Evolutionary conservation across 1,284 basidiomycete genomes (phyloP).

Genomic region (Athelia sp.): DNA sequence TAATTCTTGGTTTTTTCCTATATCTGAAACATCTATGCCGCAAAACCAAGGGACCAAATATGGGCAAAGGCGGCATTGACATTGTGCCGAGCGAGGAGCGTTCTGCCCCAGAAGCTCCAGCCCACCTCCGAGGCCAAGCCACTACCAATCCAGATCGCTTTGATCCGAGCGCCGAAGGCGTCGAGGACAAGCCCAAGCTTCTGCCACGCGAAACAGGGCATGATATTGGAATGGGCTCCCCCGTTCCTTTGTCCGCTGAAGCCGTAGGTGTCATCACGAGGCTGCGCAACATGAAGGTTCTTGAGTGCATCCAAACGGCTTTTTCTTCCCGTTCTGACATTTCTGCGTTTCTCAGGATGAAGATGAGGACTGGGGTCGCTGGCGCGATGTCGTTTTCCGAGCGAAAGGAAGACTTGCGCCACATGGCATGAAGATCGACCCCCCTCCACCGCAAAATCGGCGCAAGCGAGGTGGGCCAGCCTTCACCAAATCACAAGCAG

Average conservation of each 20-base stretch:
- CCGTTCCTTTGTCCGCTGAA: conserved; percentile 79
- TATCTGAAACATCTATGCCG: conserved; percentile 3
- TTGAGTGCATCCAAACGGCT: conserved; percentile 7
- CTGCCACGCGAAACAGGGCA: conserved; percentile 79
- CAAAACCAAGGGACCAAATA: conserved; percentile 50
- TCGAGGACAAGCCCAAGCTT: conserved; percentile 27
- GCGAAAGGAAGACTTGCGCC: conserved; percentile 61
- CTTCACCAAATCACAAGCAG: conserved; percentile 18
- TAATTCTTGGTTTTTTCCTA: background rate
- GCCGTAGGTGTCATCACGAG: conserved; percentile 81
- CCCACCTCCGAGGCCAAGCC: conserved; percentile 40
- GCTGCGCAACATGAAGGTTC: conserved; percentile 82
- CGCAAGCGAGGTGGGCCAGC: conserved; percentile 54
- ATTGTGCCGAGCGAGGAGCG: conserved; percentile 60
- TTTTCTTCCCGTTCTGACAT: conserved; percentile 3
- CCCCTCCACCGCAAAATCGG: conserved; percentile 52
- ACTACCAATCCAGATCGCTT: conserved; percentile 28
- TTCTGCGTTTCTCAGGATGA: conserved; percentile 56
- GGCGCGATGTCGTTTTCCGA: conserved; percentile 79
- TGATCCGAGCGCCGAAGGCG: background rate
- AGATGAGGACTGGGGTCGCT: conserved; percentile 88
- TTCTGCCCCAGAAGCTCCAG: conserved; percentile 56
- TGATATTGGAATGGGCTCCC: conserved; percentile 87
- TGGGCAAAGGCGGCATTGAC: conserved; percentile 84
- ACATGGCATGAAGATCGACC: conserved; percentile 38